These are phyloP conservation scores for Candida andamanensis DNA, from an alignment of 805 yeast genomes.

Conservation along the genomic window DNA sequence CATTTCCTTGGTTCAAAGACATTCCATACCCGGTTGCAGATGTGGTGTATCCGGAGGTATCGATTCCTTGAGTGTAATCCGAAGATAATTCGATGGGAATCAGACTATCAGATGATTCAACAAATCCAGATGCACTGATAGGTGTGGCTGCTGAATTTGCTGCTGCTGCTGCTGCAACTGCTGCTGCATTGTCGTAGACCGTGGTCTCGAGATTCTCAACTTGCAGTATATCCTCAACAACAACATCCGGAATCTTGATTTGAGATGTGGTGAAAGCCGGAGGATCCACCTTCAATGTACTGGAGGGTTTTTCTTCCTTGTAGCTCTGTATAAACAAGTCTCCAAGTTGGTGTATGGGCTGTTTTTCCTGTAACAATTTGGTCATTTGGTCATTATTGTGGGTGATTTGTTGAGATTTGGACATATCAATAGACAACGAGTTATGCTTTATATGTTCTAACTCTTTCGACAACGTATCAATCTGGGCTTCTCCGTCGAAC, in stretches of 20 bases:
- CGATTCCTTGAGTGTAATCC: no score
- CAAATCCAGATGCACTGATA: no score
- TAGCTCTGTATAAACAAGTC: conserved; percentile 12
- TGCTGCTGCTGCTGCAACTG: not conserved
- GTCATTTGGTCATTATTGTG: conserved; percentile 1
- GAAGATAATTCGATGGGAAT: no score
- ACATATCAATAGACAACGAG: conserved; percentile 3
- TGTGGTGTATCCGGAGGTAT: no score
- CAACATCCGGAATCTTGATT: not conserved
- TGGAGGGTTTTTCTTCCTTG: conserved; percentile 13
- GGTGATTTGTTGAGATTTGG: conserved; percentile 1
- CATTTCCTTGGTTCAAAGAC: conserved; percentile 4
- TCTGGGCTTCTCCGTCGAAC: conserved; percentile 12
- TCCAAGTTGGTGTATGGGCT: conserved; percentile 13
- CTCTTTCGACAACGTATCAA: conserved; percentile 20
- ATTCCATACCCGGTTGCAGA: no score
- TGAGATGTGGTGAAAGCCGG: conserved; percentile 8
- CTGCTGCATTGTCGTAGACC: conserved; percentile 10
- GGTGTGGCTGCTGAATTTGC: not conserved
- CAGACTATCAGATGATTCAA: no score
- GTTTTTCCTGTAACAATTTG: conserved; percentile 7
- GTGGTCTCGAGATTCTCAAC: conserved; percentile 17
- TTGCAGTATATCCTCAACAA: conserved; percentile 20
- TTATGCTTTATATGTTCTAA: conserved; percentile 13
- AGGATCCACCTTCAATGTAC: conserved; percentile 13